Evolutionary conservation across 2,329 filamentous ascomycete genomes (phyloP).

Genomic region (Cryphonectria naterciae): DNA sequence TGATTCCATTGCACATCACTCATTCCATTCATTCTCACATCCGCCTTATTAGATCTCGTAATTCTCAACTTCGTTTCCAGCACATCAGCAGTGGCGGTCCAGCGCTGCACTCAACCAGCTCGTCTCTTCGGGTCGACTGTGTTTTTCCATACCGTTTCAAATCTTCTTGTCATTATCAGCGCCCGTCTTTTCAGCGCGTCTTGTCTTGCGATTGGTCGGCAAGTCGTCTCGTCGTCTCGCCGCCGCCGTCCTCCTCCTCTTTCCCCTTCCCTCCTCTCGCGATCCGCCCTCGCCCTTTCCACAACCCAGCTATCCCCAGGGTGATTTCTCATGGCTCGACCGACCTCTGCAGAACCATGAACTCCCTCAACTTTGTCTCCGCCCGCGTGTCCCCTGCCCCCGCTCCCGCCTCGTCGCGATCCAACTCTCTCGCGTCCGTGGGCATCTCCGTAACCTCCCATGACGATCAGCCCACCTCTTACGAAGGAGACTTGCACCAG

Average conservation of each 20-base stretch:
- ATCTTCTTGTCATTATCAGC: not conserved
- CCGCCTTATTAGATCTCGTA: slow-evolving; percentile 1
- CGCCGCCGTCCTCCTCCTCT: not conserved
- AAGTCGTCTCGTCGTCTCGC: not conserved
- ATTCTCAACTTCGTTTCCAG: slow-evolving; percentile 9
- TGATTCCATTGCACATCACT: slow-evolving; percentile 7
- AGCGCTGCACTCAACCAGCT: slow-evolving; percentile 19
- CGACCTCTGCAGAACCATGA: slow-evolving; percentile 71
- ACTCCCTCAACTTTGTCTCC: slow-evolving; percentile 93
- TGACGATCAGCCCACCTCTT: slow-evolving; percentile 40
- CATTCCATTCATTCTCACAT: slow-evolving; percentile 1
- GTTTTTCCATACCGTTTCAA: not conserved
- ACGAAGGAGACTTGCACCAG: slow-evolving; percentile 36
- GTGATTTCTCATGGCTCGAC: slow-evolving; percentile 56
- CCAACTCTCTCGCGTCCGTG: slow-evolving; percentile 63
- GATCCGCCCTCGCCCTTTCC: not conserved
- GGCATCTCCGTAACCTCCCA: slow-evolving; percentile 51
- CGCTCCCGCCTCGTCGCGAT: slow-evolving; percentile 60
- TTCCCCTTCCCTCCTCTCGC: not conserved
- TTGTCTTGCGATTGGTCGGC: not conserved
- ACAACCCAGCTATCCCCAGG: not conserved
- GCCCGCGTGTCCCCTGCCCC: slow-evolving; percentile 72
- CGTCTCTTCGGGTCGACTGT: not conserved
- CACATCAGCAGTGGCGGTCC: slow-evolving; percentile 14
- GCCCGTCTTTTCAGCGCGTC: not conserved